phyloP scores from a whole-genome alignment of 1,284 basidiomycete genomes.

The Trichosporon ovoides region DNA sequence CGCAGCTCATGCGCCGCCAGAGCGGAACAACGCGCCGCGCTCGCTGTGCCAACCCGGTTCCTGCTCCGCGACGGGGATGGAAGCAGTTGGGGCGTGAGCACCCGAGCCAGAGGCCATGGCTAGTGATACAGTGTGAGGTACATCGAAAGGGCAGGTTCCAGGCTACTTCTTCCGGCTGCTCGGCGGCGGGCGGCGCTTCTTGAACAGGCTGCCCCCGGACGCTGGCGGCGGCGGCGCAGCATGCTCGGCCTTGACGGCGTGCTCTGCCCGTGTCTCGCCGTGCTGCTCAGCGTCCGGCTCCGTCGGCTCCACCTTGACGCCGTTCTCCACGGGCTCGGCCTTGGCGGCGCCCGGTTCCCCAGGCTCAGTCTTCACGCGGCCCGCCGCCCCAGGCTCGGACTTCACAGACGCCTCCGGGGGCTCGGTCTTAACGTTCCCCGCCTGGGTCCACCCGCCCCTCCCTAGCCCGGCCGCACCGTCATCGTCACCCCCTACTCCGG shows the following conservation, averaged over 20 bases:
- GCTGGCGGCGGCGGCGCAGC: slow-evolving; percentile 5
- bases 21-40: too few relatives aligned
- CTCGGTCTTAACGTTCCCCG: slow-evolving; percentile 15
- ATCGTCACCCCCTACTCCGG: slow-evolving; percentile 11
- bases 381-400: slow-evolving; percentile 7
- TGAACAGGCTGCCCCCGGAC: slow-evolving; percentile 38
- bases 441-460: slow-evolving; percentile 17
- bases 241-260: slow-evolving; percentile 20
- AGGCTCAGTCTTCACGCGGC: slow-evolving; percentile 9
- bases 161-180: slow-evolving; percentile 37
- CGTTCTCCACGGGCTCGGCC: not conserved
- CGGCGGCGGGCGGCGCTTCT: slow-evolving; percentile 47
- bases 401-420: slow-evolving; percentile 2
- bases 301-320: slow-evolving; percentile 4
- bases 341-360: not conserved
- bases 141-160: not conserved
- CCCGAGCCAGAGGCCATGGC: too few relatives aligned
- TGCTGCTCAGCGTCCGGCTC: slow-evolving; percentile 4
- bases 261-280: not conserved
- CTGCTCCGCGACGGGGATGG: too few relatives aligned
- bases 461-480: slow-evolving; percentile 11
- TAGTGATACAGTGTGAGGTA: slow-evolving; percentile 3
- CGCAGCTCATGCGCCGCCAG: too few relatives aligned
- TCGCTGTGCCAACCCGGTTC: too few relatives aligned
- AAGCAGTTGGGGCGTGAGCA: too few relatives aligned